Conservation (phyloP, 176 grass and related monocot genomes). For the Sorghum bicolor region DNA sequence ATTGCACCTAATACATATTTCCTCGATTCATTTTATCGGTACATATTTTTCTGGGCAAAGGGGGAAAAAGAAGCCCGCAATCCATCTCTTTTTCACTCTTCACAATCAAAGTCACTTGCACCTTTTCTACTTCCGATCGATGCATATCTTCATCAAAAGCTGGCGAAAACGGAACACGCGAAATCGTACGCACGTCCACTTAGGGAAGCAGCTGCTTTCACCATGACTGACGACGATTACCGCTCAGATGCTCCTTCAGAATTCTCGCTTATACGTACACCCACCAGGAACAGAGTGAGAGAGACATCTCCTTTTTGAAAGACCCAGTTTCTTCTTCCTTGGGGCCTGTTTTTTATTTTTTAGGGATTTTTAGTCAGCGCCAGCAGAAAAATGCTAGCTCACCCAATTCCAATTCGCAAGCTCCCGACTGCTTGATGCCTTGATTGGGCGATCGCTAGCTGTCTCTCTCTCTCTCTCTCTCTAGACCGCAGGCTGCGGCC, state of each 20-base stretch:
- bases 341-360: not conserved
- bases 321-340: not conserved
- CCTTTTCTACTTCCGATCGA: not conserved
- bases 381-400: not conserved
- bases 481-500: not conserved
- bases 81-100: not conserved
- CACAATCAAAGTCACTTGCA: not conserved
- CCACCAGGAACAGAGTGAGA: not conserved
- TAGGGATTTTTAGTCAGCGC: not conserved
- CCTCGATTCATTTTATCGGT: not conserved
- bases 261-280: not conserved
- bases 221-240: not conserved
- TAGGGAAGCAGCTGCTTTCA: not conserved
- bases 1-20: not conserved
- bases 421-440: not conserved
- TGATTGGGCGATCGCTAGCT: not conserved
- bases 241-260: not conserved
- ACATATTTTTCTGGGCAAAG: not conserved
- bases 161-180: not conserved
- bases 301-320: not conserved
- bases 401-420: not conserved
- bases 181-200: not conserved
- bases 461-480: not conserved
- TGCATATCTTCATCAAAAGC: not conserved
- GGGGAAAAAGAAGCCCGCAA: not conserved